Evolutionary conservation across 257 asterid genomes (phyloP), one percentile per base, ranked within the genome.

Genomic region (Solanum tarapatanum): DNA sequence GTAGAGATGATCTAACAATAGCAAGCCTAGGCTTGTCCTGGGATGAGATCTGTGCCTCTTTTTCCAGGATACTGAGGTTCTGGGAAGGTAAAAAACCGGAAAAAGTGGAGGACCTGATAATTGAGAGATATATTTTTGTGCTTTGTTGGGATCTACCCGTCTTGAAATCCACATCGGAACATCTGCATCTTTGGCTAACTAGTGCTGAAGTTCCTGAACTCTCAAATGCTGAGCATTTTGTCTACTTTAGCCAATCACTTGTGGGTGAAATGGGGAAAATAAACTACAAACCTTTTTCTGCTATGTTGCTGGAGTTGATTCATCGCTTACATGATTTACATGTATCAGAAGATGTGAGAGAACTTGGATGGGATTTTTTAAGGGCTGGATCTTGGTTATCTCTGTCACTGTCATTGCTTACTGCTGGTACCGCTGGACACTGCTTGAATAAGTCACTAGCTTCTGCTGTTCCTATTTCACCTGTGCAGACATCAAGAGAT

Each of bases 131-230:
- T 88, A 75, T 94, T 87, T 96, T 97, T 91, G 92, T 94, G 92
- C 98, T 97, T 92, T 96, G 99, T 90, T 95, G 98, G 98, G 99
- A 95, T 88, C 87, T 92, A 84, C 96, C 98, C 35, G 39, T 91
- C 58, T 88, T 91, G 87, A 90, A 90, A 83, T 90, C 96, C 51
- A 86, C 91, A 32, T 80, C 87, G 62, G 93, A 92, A 86, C 90
- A 90, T 84, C 87, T 89, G 90, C 89, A 90, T 60, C 89, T 87
- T 86, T 87, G 89, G 88, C 88, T 87, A 82, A 88, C 91, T 86
- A 91, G 88, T 86, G 83, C 72, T 79, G 88, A 87, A 76, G 91
- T 87, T 87, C 93, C 94, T 83, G 94, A 93, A 88, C 87, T 86
- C 86, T 90, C 90, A 43, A 90, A 91, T 90, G 89, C 92, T 92